phyloP scores from a whole-genome alignment of 306 rosid species.

The Cucurbita pepo region DNA sequence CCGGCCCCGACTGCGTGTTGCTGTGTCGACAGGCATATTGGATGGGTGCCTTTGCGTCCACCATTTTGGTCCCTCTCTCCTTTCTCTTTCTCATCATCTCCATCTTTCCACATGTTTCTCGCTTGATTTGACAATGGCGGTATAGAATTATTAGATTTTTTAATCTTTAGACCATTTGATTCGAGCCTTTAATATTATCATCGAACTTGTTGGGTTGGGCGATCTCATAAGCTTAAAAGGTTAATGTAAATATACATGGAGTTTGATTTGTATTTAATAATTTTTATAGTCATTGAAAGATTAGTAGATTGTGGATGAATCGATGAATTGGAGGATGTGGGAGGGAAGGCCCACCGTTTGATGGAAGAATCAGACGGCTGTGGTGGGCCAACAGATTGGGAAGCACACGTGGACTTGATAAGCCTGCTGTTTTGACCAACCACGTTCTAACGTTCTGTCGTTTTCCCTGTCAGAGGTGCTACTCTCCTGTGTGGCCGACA shows the following conservation, averaged over 20 bases:
- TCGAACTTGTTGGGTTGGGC: too few relatives aligned
- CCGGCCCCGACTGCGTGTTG: background rate
- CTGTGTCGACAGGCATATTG: background rate
- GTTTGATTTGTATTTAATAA: too few relatives aligned
- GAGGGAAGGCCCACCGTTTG: slow-evolving; percentile 2
- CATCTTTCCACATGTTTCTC: background rate
- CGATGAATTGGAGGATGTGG: background rate
- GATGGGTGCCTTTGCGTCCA: background rate
- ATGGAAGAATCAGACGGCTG: slow-evolving; percentile 4
- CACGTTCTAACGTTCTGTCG: slow-evolving; percentile 12
- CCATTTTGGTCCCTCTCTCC: background rate
- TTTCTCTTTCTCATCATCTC: background rate
- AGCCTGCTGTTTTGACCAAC: slow-evolving; percentile 34
- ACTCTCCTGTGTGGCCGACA: slow-evolving; percentile 2
- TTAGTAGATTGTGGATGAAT: too few relatives aligned
- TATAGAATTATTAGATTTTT: background rate
- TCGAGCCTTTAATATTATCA: too few relatives aligned
- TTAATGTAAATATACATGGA: too few relatives aligned
- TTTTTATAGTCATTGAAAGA: too few relatives aligned
- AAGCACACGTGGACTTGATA: slow-evolving; percentile 70
- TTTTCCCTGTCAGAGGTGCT: background rate
- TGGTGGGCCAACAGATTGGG: slow-evolving; percentile 51
- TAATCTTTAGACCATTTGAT: too few relatives aligned
- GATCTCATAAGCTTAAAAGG: too few relatives aligned
- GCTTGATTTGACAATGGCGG: background rate